Percentiles rank a stretch among this genome's conserved stretches.
These are phyloP conservation scores for Epichloe sp. DNA, from an alignment of 2,329 filamentous ascomycete genomes.

Conservation along the genomic window DNA sequence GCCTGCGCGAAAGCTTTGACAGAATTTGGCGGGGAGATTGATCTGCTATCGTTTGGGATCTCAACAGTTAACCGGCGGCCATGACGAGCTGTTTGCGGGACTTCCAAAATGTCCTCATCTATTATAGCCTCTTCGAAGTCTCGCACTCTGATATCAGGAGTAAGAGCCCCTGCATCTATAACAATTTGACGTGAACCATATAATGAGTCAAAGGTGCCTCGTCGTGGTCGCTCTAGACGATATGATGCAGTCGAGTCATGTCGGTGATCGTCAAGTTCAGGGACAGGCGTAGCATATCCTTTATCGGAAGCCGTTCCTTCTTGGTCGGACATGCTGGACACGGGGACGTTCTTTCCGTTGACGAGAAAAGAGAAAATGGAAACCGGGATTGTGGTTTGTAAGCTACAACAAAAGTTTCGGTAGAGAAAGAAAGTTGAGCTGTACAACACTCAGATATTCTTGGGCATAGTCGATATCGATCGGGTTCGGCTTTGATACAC, in stretches of 20 bases:
- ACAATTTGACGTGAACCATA: constrained; percentile 39
- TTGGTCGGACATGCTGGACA: constrained; percentile 48
- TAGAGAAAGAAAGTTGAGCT: constrained; percentile 5
- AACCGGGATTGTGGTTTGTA: not conserved
- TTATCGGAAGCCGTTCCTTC: constrained; percentile 46
- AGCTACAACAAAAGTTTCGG: not conserved
- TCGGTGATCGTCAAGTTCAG: constrained; percentile 80
- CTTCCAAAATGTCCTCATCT: constrained; percentile 54
- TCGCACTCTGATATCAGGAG: constrained; percentile 39
- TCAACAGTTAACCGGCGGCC: constrained; percentile 44
- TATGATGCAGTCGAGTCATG: constrained; percentile 49
- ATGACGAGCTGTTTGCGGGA: constrained; percentile 29
- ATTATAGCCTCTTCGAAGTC: constrained; percentile 81
- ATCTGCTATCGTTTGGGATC: constrained; percentile 46
- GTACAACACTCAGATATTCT: constrained; percentile 16
- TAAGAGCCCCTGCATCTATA: constrained; percentile 18
- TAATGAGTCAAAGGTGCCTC: constrained; percentile 63
- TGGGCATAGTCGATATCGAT: not conserved
- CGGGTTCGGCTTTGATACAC: not conserved
- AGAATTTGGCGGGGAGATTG: constrained; percentile 83
- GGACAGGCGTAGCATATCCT: constrained; percentile 60
- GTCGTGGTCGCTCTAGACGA: constrained; percentile 45
- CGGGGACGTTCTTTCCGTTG: not conserved
- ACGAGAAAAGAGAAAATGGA: not conserved
- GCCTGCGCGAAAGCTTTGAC: constrained; percentile 94